phyloP scores from a whole-genome alignment of 257 asterid species.

The Nicotiana tomentosiformis region DNA sequence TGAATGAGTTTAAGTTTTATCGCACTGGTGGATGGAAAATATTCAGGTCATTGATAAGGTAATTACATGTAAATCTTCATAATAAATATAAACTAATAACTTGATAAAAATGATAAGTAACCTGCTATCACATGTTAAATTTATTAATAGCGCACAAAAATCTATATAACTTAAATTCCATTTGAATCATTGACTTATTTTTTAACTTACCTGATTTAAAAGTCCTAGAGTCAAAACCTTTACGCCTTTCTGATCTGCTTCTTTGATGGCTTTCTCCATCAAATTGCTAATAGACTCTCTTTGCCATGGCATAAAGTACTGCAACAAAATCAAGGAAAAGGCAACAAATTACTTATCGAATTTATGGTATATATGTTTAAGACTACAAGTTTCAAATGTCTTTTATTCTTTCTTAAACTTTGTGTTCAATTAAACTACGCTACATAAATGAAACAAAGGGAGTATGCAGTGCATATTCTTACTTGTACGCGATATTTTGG shows the following conservation, averaged over 20 bases:
- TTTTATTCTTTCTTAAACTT: no score
- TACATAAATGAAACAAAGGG: not conserved
- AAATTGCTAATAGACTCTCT: conserved; percentile 20
- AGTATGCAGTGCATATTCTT: not conserved
- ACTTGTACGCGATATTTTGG: conserved; percentile 31
- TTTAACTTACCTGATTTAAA: conserved; percentile 25
- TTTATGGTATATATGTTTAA: no score
- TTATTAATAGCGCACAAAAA: no score
- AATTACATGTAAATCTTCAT: no score
- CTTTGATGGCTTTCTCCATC: conserved; percentile 24
- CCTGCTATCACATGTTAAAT: no score
- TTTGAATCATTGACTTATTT: not conserved
- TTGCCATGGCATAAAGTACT: conserved; percentile 24
- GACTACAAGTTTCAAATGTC: not conserved
- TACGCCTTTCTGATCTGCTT: conserved; percentile 27
- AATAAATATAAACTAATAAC: no score
- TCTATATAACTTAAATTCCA: no score
- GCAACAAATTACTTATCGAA: no score
- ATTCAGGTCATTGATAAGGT: no score
- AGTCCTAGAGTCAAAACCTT: conserved; percentile 30
- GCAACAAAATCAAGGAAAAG: not conserved
- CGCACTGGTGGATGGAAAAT: not conserved
- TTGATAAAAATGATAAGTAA: no score
- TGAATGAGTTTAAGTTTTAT: no score
- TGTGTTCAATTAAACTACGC: no score